These are phyloP conservation scores for Zymoseptoria ardabiliae DNA, from an alignment of 2,329 filamentous ascomycete species.

Conservation along the genomic window DNA sequence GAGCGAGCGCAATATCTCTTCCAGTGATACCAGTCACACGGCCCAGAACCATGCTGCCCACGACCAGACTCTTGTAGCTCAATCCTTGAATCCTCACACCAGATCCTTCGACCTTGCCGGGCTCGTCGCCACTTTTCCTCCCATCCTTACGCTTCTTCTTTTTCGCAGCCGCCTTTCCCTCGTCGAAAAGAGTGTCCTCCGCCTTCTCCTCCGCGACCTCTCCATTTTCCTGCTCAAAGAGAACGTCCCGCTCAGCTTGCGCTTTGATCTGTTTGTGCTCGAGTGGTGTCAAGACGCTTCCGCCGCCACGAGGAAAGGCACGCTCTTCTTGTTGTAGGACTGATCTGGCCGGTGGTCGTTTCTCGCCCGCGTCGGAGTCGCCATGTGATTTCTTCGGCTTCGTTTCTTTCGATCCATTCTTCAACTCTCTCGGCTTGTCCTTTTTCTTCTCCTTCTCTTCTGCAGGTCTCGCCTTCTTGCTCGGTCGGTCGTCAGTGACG, in stretches of 20 bases:
- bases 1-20: slow-evolving; percentile 69
- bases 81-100: slow-evolving; percentile 72
- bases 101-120: slow-evolving; percentile 37
- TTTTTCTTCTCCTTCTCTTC: slow-evolving; percentile 13
- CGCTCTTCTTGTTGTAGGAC: slow-evolving; percentile 70
- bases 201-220: slow-evolving; percentile 50
- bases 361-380: slow-evolving; percentile 18
- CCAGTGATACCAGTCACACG: slow-evolving; percentile 75
- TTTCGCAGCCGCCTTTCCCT: slow-evolving; percentile 30
- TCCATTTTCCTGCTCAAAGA: slow-evolving; percentile 72
- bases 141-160: slow-evolving; percentile 46
- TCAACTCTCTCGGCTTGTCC: slow-evolving; percentile 11
- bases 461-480: slow-evolving; percentile 29
- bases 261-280: slow-evolving; percentile 96
- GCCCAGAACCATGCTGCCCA: slow-evolving; percentile 81
- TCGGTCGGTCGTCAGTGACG: slow-evolving; percentile 30
- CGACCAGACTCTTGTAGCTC: slow-evolving; percentile 68
- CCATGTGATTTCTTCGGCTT: slow-evolving; percentile 18
- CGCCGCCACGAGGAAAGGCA: slow-evolving; percentile 87
- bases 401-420: slow-evolving; percentile 12
- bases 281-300: slow-evolving; percentile 79
- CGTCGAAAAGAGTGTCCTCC: slow-evolving; percentile 40
- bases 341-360: slow-evolving; percentile 32
- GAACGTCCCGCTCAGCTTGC: slow-evolving; percentile 83
- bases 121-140: slow-evolving; percentile 18